These are phyloP conservation scores for Geoglossum cookeanum DNA, from an alignment of 2,329 filamentous ascomycete species.

Conservation along the genomic window DNA sequence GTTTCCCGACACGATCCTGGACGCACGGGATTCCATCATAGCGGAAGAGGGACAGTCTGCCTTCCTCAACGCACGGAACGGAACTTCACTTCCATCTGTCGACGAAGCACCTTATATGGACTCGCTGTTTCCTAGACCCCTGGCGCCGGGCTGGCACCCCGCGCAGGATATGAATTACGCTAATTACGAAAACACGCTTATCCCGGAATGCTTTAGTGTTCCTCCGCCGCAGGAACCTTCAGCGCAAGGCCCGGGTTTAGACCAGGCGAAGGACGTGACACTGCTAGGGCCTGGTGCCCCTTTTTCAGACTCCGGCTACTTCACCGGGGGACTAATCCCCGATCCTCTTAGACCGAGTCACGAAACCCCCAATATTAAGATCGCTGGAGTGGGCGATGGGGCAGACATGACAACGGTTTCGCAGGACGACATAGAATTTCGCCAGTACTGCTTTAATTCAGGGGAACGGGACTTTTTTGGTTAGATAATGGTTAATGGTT, in stretches of 20 bases:
- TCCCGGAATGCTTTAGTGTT: not conserved
- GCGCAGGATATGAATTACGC: not conserved
- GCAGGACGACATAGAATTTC: too few relatives aligned
- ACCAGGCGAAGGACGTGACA: not conserved
- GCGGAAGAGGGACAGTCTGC: not conserved
- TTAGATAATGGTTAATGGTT: too few relatives aligned
- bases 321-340: not conserved
- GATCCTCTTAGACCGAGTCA: not conserved
- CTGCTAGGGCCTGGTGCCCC: not conserved
- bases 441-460: too few relatives aligned
- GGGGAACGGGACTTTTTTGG: too few relatives aligned
- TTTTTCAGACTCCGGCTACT: not conserved
- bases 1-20: not conserved
- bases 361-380: not conserved
- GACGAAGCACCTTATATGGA: not conserved
- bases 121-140: too few relatives aligned
- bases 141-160: not conserved
- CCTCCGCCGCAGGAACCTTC: not conserved
- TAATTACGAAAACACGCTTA: not conserved
- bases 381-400: not conserved
- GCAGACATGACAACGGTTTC: not conserved
- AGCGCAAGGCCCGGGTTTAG: not conserved
- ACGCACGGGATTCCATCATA: not conserved
- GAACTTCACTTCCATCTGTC: not conserved
- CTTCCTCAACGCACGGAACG: not conserved